A percentile compares a stretch with the other conserved stretches of the same genome.
phyloP scores from a whole-genome alignment of 2,329 filamentous ascomycete species.

The Graphilbum sp. region DNA sequence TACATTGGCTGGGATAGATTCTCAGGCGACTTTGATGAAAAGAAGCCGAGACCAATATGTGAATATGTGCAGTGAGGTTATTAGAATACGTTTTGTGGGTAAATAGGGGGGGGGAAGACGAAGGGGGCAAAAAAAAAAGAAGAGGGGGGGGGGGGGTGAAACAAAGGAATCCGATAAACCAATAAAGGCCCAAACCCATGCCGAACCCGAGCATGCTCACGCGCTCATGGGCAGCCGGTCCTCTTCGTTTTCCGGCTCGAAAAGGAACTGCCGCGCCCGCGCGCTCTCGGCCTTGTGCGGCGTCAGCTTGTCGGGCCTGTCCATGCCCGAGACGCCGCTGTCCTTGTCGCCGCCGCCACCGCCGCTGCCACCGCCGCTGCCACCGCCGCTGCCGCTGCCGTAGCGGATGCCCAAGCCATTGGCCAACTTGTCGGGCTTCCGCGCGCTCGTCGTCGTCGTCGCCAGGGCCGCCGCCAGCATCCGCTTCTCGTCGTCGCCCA shows the following conservation, averaged over 20 bases:
- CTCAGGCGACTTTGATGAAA: too few relatives aligned
- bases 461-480: slow-evolving; percentile 9
- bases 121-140: neutral
- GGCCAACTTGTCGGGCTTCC: slow-evolving; percentile 4
- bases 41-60: too few relatives aligned
- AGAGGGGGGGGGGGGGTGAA: neutral
- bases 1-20: neutral
- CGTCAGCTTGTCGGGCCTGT: slow-evolving; percentile 14
- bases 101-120: too few relatives aligned
- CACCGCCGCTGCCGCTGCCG: too few relatives aligned
- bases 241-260: slow-evolving; percentile 17
- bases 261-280: slow-evolving; percentile 14
- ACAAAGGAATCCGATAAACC: too few relatives aligned
- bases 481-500: slow-evolving; percentile 10
- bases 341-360: slow-evolving; percentile 23
- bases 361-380: too few relatives aligned
- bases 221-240: slow-evolving; percentile 13
- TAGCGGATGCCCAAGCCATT: slow-evolving; percentile 21
- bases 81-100: too few relatives aligned
- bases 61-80: too few relatives aligned
- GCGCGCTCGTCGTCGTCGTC: slow-evolving; percentile 9
- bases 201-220: too few relatives aligned
- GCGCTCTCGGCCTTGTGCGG: slow-evolving; percentile 17
- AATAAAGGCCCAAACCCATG: too few relatives aligned
- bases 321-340: slow-evolving; percentile 20